Percentiles rank a stretch among this genome's conserved stretches.
Conservation (phyloP, 129 eudicot genomes). For the Flaveria ramosissima region DNA sequence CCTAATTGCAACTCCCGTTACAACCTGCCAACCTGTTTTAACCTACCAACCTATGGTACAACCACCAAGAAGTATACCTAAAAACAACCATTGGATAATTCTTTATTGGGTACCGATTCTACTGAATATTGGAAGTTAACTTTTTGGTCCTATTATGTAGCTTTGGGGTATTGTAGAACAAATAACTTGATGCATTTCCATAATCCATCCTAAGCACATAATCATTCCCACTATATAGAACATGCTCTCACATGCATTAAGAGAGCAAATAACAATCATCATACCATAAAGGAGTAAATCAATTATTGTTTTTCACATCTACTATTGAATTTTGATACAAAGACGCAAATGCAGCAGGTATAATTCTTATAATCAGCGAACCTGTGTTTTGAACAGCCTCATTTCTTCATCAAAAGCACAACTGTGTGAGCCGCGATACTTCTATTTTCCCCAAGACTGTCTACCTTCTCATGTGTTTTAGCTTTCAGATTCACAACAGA, state of each 20-base stretch:
- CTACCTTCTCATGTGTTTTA: constrained; percentile 97
- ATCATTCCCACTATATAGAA: neutral
- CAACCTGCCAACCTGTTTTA: too few species aligned
- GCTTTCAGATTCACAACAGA: constrained; percentile 92
- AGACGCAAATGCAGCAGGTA: neutral
- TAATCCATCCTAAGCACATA: neutral
- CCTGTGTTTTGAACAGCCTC: neutral
- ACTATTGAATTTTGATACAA: constrained; percentile 17
- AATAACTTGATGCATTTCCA: neutral
- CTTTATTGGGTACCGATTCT: neutral
- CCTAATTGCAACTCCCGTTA: too few species aligned
- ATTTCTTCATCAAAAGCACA: constrained; percentile 83
- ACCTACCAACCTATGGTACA: too few species aligned
- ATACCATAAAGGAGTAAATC: constrained; percentile 2
- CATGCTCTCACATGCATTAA: neutral
- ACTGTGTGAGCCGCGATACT: constrained; percentile 98
- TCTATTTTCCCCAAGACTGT: constrained; percentile 97
- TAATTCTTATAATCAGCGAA: constrained; percentile 19
- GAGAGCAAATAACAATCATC: constrained; percentile 1
- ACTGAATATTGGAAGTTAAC: neutral
- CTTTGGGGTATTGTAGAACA: neutral
- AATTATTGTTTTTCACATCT: constrained; percentile 8
- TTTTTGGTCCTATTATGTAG: neutral
- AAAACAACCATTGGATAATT: neutral
- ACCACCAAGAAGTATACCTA: neutral